Evolutionary conservation across 1,284 basidiomycete genomes (phyloP), one percentile per base, ranked within the genome.

Genomic region (Ustilago curta): DNA sequence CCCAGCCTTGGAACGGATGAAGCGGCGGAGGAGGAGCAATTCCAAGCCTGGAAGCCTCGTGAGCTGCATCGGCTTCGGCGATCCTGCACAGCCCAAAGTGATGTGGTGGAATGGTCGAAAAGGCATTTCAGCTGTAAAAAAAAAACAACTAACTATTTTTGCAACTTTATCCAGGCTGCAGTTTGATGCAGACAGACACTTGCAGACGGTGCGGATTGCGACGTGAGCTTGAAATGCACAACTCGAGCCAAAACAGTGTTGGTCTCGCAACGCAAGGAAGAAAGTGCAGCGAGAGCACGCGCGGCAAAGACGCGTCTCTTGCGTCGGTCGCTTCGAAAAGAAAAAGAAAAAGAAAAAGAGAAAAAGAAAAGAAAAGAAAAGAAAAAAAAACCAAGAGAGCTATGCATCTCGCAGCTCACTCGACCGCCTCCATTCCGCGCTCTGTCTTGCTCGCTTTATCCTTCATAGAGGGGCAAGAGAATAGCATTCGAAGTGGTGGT

Each of bases 1-100:
- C 18, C 18, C n/a, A 25, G 35, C 21, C 31, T 37, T 25, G 5
- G 21, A 14, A 51, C 23, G 35, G 48, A 25, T n/a, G 16, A 35
- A 45, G n/a, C 12, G 27, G 19, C 19, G 16, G 19, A 27, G 55
- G 55, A 42, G 39, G 9, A 58, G 47, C 35, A 23, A 29, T 52
- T 42, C 54, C 21, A 31, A 14, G 8, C 23, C 37, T 39, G 14
- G 35, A 31, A 14, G 8, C 23, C 37, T 39, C 21, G 35, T 35
- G 35, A 32, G 47, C n/a, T 42, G 53, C 57, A 35, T 60, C 55
- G 56, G 66, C 66, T 69, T 69, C 66, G 66, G 59, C 66, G 66
- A 69, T 55, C 55, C 51, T 52, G 51, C 25, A 37, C 44, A 48
- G 35, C 45, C 49, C 37, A 29, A 11, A 18, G 9, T 23, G 0